Conservation (phyloP, 2,329 filamentous ascomycete genomes). For the Apiospora marii region DNA sequence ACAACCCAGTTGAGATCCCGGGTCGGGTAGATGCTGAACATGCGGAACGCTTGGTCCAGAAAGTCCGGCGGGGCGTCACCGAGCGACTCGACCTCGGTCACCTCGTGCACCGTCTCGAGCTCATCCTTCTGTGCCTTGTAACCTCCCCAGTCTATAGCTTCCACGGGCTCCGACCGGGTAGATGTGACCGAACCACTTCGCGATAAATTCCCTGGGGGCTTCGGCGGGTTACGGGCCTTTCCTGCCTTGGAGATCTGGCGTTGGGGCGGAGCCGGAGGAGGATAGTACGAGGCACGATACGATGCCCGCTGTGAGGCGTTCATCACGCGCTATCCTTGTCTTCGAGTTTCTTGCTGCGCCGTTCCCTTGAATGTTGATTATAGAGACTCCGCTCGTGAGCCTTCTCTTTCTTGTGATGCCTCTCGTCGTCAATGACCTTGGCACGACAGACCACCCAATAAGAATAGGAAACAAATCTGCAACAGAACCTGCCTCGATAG, state of each 20-base stretch:
- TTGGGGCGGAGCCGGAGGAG: neutral
- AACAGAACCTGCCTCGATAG: conserved; percentile 11
- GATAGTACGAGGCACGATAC: conserved; percentile 7
- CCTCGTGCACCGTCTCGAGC: conserved; percentile 43
- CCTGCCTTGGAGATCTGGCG: neutral
- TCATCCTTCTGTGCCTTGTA: conserved; percentile 50
- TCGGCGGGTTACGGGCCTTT: neutral
- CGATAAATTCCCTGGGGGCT: neutral
- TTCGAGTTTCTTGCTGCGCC: neutral
- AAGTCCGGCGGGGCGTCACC: conserved; percentile 19
- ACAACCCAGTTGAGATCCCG: conserved; percentile 30
- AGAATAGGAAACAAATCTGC: conserved; percentile 1
- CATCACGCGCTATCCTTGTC: neutral
- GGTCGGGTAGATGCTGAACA: conserved; percentile 31
- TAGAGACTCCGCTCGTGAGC: neutral
- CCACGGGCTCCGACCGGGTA: neutral
- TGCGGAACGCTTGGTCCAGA: conserved; percentile 27
- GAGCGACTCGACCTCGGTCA: neutral
- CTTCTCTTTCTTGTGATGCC: neutral
- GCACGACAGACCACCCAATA: conserved; percentile 6
- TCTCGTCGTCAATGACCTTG: neutral
- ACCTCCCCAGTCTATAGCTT: conserved; percentile 7
- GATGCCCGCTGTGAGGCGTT: conserved; percentile 21
- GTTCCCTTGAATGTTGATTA: neutral
- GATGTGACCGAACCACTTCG: neutral